Evolutionary conservation across 345 rosid species (phyloP).

Genomic region (Salix koriyanagi): DNA sequence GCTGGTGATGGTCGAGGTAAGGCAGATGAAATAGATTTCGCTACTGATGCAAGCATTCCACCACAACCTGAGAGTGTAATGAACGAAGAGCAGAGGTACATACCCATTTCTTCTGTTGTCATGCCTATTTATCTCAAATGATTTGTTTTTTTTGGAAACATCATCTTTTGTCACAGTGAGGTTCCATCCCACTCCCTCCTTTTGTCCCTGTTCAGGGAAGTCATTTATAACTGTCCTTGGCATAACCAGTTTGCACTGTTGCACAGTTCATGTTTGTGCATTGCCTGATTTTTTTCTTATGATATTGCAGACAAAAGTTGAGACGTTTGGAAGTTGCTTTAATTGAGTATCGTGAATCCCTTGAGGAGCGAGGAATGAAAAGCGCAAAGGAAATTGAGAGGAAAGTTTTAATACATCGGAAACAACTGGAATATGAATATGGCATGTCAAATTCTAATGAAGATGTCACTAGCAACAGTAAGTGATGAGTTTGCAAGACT

Average conservation of each 20-base stretch:
- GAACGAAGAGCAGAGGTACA: constrained; percentile 88
- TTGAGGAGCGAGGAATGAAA: constrained; percentile 82
- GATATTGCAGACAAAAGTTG: constrained; percentile 65
- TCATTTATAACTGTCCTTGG: neutral
- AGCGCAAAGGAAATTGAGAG: constrained; percentile 82
- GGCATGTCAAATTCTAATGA: constrained; percentile 49
- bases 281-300: constrained; percentile 4
- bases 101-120: neutral
- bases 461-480: constrained; percentile 48
- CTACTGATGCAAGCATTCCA: constrained; percentile 42
- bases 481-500: constrained; percentile 29
- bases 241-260: neutral
- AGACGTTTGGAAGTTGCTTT: constrained; percentile 87
- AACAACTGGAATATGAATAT: constrained; percentile 68
- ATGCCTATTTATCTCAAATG: neutral
- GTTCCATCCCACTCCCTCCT: neutral
- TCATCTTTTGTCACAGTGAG: neutral
- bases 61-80: constrained; percentile 56
- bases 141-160: neutral
- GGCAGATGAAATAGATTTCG: constrained; percentile 60
- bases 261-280: neutral
- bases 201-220: neutral
- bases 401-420: constrained; percentile 70
- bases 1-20: constrained; percentile 54
- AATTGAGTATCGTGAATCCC: constrained; percentile 93